A percentile compares a stretch with the other conserved stretches of the same genome.
Conservation (phyloP, 345 rosid species). For the Reutealis trisperma region DNA sequence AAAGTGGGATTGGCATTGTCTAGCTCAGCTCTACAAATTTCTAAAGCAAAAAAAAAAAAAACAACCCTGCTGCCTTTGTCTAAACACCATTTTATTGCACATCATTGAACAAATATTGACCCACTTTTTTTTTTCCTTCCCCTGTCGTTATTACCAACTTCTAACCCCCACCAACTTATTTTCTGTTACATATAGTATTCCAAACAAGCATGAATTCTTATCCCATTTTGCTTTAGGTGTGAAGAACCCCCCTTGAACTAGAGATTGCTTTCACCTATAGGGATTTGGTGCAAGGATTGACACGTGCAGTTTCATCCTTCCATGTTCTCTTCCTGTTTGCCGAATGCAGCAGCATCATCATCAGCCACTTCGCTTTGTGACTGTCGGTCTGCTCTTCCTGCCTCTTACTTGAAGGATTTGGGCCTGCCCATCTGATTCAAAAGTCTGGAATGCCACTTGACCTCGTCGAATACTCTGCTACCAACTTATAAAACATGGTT, state of each 20-base stretch:
- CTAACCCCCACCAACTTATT: conserved; percentile 15
- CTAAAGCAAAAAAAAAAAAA: conserved; percentile 6
- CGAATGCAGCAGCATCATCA: conserved; percentile 27
- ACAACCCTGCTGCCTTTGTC: conserved; percentile 19
- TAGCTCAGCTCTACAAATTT: conserved; percentile 32
- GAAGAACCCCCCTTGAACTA: conserved; percentile 16
- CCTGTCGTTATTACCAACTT: conserved; percentile 23
- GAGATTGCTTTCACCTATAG: conserved; percentile 16
- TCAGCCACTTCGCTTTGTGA: conserved; percentile 14
- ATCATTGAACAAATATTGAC: conserved; percentile 27
- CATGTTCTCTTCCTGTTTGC: conserved; percentile 8
- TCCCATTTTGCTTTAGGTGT: conserved; percentile 13
- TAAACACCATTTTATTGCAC: conserved; percentile 36
- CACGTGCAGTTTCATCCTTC: conserved; percentile 8
- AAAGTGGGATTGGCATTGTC: conserved; percentile 19
- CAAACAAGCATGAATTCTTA: conserved; percentile 4
- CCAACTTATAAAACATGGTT: conserved; percentile 92
- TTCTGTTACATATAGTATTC: conserved; percentile 15
- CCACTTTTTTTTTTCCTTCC: not conserved
- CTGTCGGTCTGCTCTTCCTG: conserved; percentile 20
- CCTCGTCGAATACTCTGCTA: conserved; percentile 87
- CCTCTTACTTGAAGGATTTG: conserved; percentile 16
- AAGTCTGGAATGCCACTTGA: conserved; percentile 88
- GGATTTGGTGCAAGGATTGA: conserved; percentile 13
- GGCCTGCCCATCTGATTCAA: conserved; percentile 44